Evolutionary conservation across 1,284 basidiomycete species (phyloP).

Genomic region (Austroboletus rostrupii): DNA sequence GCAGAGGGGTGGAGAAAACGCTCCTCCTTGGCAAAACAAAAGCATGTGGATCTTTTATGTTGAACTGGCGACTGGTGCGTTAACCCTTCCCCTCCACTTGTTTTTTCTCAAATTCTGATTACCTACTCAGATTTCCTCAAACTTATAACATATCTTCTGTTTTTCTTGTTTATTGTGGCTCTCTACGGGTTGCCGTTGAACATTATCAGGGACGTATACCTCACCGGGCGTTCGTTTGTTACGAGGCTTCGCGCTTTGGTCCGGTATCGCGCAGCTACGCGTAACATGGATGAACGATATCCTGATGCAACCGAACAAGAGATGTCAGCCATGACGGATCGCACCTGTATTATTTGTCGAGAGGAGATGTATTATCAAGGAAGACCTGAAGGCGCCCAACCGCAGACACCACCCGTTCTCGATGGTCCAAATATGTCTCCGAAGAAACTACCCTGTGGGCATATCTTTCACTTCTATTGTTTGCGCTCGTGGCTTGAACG

Average conservation of each 20-base stretch:
- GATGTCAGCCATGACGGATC: conserved; percentile 75
- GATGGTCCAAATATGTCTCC: conserved; percentile 92
- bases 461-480: conserved; percentile 98
- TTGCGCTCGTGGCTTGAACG: conserved; percentile 96
- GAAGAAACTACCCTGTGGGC: conserved; percentile 94
- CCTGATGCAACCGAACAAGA: conserved; percentile 91
- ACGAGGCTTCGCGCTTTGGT: conserved; percentile 83
- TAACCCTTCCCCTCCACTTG: conserved; percentile 15
- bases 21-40: conserved; percentile 95
- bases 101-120: conserved; percentile 2
- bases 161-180: conserved; percentile 89
- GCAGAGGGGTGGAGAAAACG: conserved; percentile 76
- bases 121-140: conserved; percentile 79
- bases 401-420: conserved; percentile 30
- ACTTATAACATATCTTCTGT: conserved; percentile 86
- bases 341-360: conserved; percentile 97
- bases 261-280: conserved; percentile 89
- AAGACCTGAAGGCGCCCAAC: conserved; percentile 32
- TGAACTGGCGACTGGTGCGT: conserved; percentile 81
- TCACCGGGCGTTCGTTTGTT: conserved; percentile 90
- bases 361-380: conserved; percentile 81
- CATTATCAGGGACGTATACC: conserved; percentile 94
- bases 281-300: conserved; percentile 96
- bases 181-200: conserved; percentile 96
- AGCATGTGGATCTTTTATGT: conserved; percentile 97